Conservation (phyloP, 2,329 filamentous ascomycete species). For the Aureobasidium sp. region DNA sequence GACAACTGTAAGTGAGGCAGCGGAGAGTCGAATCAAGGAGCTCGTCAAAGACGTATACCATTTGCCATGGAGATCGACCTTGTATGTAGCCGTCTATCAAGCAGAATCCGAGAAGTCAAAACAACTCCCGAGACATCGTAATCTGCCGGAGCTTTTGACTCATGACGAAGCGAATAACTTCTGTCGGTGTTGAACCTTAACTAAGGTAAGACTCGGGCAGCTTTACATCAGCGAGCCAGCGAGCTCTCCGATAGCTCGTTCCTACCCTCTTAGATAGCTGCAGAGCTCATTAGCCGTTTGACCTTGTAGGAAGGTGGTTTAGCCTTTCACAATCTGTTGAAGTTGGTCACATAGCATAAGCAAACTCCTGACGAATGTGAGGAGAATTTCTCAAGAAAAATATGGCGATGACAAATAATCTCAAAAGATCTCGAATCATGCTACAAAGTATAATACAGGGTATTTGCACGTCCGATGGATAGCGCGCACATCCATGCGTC, state of each 20-base stretch:
- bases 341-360: neutral
- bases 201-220: neutral
- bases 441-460: neutral
- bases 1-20: neutral
- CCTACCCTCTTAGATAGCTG: neutral
- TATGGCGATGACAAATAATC: neutral
- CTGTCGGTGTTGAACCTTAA: neutral
- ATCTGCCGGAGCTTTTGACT: neutral
- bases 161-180: neutral
- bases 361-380: neutral
- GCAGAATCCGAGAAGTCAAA: neutral
- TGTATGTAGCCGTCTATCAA: no score
- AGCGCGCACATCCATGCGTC: no score
- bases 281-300: neutral
- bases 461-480: no score
- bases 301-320: neutral
- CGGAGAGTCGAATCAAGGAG: neutral
- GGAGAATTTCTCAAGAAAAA: neutral
- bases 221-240: neutral
- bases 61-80: neutral
- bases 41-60: neutral
- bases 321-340: neutral
- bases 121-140: neutral
- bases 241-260: neutral
- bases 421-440: neutral